A percentile compares a stretch with the other conserved stretches of the same genome.
Evolutionary conservation across 2,329 filamentous ascomycete species (phyloP).

Genomic region (Erysiphe neolycopersici): DNA sequence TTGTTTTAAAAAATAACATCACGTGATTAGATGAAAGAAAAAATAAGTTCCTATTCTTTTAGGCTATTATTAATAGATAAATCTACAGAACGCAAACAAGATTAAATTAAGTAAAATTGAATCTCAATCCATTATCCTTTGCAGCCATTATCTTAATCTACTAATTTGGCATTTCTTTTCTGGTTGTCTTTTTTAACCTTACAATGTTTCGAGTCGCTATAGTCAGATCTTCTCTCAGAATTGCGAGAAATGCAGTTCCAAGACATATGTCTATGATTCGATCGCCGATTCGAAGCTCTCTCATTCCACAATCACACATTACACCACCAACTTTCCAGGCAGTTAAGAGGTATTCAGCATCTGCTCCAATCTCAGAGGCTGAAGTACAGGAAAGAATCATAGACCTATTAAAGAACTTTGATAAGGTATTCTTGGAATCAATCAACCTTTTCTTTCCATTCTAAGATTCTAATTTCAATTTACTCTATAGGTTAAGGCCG

Average conservation of each 20-base stretch:
- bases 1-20: too few relatives aligned
- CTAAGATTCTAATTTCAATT: too few relatives aligned
- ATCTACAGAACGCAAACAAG: too few relatives aligned
- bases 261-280: conserved; percentile 27
- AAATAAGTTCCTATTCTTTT: too few relatives aligned
- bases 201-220: conserved; percentile 73
- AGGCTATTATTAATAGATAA: too few relatives aligned
- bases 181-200: conserved; percentile 4
- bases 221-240: conserved; percentile 42
- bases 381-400: conserved; percentile 85
- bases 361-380: conserved; percentile 46
- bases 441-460: too few relatives aligned
- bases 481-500: conserved; percentile 21
- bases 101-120: too few relatives aligned
- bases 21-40: too few relatives aligned
- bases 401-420: conserved; percentile 80
- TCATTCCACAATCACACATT: conserved; percentile 33
- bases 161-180: conserved; percentile 2
- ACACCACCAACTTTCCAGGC: conserved; percentile 39
- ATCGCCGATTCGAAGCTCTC: conserved; percentile 28
- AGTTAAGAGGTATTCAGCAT: conserved; percentile 68
- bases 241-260: conserved; percentile 23
- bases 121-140: too few relatives aligned
- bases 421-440: conserved; percentile 39
- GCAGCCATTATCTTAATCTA: too few relatives aligned